Base-by-base conservation (phyloP, 768 basidiomycete genomes). In the Gloeostereum incarnatum region DNA sequence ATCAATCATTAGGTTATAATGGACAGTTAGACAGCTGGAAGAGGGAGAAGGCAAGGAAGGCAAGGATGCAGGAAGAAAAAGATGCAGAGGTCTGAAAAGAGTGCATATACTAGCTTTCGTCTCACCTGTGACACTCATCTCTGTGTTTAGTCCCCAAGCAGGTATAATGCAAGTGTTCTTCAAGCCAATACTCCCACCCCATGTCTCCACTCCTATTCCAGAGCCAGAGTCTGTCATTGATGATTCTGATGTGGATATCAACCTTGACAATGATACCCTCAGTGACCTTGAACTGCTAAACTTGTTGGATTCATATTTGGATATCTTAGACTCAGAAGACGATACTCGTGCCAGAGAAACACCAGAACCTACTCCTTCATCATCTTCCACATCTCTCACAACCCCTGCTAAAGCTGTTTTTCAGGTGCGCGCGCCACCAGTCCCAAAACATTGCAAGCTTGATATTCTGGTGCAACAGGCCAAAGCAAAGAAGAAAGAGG, bases 31-130 rank as follows among this genome's bases (percentile, higher is more conserved):
- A n/a, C n/a, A n/a, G n/a, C n/a, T n/a, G n/a, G n/a, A n/a, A 5
- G 40, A 26, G 20, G 39, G 29, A 25, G 39, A 33, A 29, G 39
- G 36, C 19, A 21, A 13, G 32, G 42, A 24, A n/a, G 31, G n/a
- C 8, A 35, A 43, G 16, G 29, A 13, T 8, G 41, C 36, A 34
- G 23, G 13, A 2, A 19, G 26, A 10, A 33, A 42, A 30, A 17
- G 29, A 30, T 6, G 29, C 2, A 30, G 5, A 30, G 29, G 5
- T 17, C 13, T 13, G 29, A 6, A 30, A 30, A 6, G 17, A 13
- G 29, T 30, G 29, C 13, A 17, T 30, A 3, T 30, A 3, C 17
- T 17, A 2, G 4, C 17, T 30, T 17, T 2, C 5, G 29, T n/a
- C n/a, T n/a, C n/a, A n/a, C n/a, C n/a, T n/a, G n/a, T n/a, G n/a